A percentile compares a stretch with the other conserved stretches of the same genome.
These are phyloP conservation scores for Prototheca cutis DNA, from an alignment of 163 green algal species.

Conservation along the genomic window DNA sequence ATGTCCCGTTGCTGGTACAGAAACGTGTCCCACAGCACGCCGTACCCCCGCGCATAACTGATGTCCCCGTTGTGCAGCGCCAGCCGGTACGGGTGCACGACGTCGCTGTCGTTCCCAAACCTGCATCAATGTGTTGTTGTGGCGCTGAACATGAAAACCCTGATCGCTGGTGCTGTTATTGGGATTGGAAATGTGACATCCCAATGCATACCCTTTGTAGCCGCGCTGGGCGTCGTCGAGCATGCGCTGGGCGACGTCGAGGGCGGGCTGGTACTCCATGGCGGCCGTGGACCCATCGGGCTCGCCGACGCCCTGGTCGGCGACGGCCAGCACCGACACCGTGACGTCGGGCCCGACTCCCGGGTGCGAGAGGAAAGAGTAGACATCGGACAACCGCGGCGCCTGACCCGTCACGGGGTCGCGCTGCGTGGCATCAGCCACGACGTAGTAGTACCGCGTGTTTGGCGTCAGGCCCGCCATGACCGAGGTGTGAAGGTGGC, in stretches of 20 bases:
- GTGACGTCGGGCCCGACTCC: slow-evolving; percentile 18
- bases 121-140: too few relatives aligned
- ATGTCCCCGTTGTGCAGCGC: slow-evolving; percentile 46
- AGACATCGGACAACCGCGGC: slow-evolving; percentile 37
- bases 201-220: background rate
- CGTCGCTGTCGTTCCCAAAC: slow-evolving; percentile 35
- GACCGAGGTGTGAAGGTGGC: slow-evolving; percentile 14
- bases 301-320: slow-evolving; percentile 64
- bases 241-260: slow-evolving; percentile 34
- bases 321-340: slow-evolving; percentile 54
- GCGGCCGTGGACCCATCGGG: slow-evolving; percentile 35
- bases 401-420: background rate
- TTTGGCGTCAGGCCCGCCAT: slow-evolving; percentile 12
- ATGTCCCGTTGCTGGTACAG: slow-evolving; percentile 57
- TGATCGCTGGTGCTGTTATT: too few relatives aligned
- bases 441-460: slow-evolving; percentile 24
- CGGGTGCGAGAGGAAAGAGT: slow-evolving; percentile 36
- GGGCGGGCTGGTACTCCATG: slow-evolving; percentile 17
- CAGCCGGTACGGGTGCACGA: slow-evolving; percentile 31
- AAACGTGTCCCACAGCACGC: slow-evolving; percentile 65
- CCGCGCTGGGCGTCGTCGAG: slow-evolving; percentile 7
- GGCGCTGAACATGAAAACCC: too few relatives aligned
- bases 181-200: too few relatives aligned
- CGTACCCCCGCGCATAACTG: slow-evolving; percentile 42
- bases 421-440: slow-evolving; percentile 14